Conservation (phyloP, 768 basidiomycete genomes). For the Kwoniella mangroviensis region DNA sequence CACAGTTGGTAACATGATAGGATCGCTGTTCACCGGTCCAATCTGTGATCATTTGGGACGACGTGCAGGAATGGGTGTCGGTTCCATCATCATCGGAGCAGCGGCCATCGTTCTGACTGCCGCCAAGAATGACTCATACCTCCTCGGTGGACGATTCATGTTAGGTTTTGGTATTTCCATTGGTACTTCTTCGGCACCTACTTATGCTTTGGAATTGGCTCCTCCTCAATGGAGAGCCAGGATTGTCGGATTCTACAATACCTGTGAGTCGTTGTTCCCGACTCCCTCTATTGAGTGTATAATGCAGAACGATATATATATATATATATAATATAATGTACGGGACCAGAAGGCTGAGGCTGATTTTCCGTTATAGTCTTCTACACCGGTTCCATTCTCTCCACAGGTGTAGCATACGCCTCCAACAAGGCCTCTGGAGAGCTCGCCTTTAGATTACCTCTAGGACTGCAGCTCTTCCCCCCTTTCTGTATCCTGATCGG, state of each 20-base stretch:
- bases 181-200: slow-evolving; percentile 26
- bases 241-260: slow-evolving; percentile 35
- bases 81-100: slow-evolving; percentile 42
- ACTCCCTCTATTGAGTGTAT: not conserved
- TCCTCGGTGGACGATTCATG: slow-evolving; percentile 63
- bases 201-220: slow-evolving; percentile 28
- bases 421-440: slow-evolving; percentile 38
- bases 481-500: slow-evolving; percentile 40
- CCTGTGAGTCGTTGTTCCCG: slow-evolving; percentile 4
- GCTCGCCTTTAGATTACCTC: slow-evolving; percentile 41
- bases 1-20: slow-evolving; percentile 30
- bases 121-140: slow-evolving; percentile 61
- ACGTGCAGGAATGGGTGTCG: slow-evolving; percentile 53
- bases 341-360: not conserved
- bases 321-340: too few relatives aligned
- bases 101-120: slow-evolving; percentile 63
- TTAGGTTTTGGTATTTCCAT: slow-evolving; percentile 64
- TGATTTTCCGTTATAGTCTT: slow-evolving; percentile 9
- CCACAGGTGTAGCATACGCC: slow-evolving; percentile 47
- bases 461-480: slow-evolving; percentile 49
- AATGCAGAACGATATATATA: not conserved
- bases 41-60: slow-evolving; percentile 40
- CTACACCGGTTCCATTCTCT: slow-evolving; percentile 47
- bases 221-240: slow-evolving; percentile 41
- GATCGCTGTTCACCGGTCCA: slow-evolving; percentile 31